These are phyloP conservation scores for Haplosporangium gracile DNA, from an alignment of 192 early-diverging fungal species.

Conservation along the genomic window DNA sequence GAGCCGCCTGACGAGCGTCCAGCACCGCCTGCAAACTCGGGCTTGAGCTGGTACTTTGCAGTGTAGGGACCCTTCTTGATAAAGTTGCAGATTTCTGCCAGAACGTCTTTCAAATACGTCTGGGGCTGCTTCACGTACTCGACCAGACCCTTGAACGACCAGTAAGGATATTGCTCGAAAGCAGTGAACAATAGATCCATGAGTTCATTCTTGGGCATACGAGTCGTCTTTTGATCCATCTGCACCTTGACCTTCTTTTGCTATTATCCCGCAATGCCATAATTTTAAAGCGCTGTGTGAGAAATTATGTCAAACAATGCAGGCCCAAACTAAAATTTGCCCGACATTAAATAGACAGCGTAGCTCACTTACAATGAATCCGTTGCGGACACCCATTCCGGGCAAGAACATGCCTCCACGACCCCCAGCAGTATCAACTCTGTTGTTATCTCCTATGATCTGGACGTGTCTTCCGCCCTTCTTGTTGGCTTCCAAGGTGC, in stretches of 20 bases:
- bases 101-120: slow-evolving; percentile 85
- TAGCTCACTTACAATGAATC: slow-evolving; percentile 51
- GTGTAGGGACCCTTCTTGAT: slow-evolving; percentile 88
- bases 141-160: slow-evolving; percentile 86
- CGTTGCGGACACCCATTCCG: slow-evolving; percentile 60
- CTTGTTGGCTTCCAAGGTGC: slow-evolving; percentile 69
- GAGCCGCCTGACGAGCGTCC: slow-evolving; percentile 15
- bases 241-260: slow-evolving; percentile 64
- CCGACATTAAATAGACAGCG: not conserved
- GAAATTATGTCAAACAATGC: not conserved
- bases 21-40: slow-evolving; percentile 75
- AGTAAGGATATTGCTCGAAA: slow-evolving; percentile 87
- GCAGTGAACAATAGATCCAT: slow-evolving; percentile 85
- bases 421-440: slow-evolving; percentile 56
- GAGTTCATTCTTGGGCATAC: slow-evolving; percentile 87
- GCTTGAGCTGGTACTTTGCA: slow-evolving; percentile 87
- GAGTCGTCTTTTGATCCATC: slow-evolving; percentile 81
- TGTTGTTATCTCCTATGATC: slow-evolving; percentile 56
- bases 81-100: slow-evolving; percentile 82
- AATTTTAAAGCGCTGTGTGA: not conserved
- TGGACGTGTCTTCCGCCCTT: slow-evolving; percentile 65
- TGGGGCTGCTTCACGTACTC: slow-evolving; percentile 88
- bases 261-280: slow-evolving; percentile 27
- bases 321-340: slow-evolving; percentile 40
- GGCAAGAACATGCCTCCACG: slow-evolving; percentile 57